Percentiles rank a stretch among this genome's conserved stretches.
These are phyloP conservation scores for Xanthoparmelia taractica DNA, from an alignment of 495 filamentous ascomycete species.

Conservation along the genomic window DNA sequence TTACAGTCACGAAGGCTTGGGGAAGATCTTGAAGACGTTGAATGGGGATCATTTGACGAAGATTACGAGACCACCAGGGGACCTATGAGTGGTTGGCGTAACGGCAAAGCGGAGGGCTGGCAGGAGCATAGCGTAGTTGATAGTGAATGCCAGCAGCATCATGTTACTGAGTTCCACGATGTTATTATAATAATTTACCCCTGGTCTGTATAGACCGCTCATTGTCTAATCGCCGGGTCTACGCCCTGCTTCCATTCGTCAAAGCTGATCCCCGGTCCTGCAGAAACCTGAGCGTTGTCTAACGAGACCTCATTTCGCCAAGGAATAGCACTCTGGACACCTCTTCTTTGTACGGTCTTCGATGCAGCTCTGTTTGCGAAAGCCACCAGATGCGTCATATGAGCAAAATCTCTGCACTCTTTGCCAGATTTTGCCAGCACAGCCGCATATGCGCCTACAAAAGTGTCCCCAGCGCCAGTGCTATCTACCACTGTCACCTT, in stretches of 20 bases:
- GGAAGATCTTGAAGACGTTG: conserved; percentile 41
- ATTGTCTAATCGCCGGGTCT: background rate
- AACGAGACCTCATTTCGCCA: conserved; percentile 61
- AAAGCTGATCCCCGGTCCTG: background rate
- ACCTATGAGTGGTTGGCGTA: conserved; percentile 15
- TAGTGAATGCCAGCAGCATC: background rate
- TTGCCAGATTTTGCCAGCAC: conserved; percentile 43
- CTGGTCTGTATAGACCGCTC: background rate
- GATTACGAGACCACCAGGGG: conserved; percentile 33
- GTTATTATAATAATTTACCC: background rate
- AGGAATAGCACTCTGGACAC: conserved; percentile 84
- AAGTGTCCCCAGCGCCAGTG: conserved; percentile 91
- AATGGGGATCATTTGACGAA: conserved; percentile 43
- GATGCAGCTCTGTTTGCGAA: conserved; percentile 68
- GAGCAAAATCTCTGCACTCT: conserved; percentile 40
- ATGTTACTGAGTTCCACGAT: background rate
- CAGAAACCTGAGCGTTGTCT: background rate
- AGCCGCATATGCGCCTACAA: conserved; percentile 81
- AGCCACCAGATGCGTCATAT: conserved; percentile 46
- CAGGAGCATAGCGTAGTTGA: background rate
- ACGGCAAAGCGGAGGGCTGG: background rate
- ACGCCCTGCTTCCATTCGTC: conserved; percentile 6
- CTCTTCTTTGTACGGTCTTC: conserved; percentile 64
- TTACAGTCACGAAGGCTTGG: conserved; percentile 43
- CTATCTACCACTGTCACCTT: conserved; percentile 76